Conservation (phyloP, 2,329 filamentous ascomycete species). For the Golovinomyces cichoracearum region DNA sequence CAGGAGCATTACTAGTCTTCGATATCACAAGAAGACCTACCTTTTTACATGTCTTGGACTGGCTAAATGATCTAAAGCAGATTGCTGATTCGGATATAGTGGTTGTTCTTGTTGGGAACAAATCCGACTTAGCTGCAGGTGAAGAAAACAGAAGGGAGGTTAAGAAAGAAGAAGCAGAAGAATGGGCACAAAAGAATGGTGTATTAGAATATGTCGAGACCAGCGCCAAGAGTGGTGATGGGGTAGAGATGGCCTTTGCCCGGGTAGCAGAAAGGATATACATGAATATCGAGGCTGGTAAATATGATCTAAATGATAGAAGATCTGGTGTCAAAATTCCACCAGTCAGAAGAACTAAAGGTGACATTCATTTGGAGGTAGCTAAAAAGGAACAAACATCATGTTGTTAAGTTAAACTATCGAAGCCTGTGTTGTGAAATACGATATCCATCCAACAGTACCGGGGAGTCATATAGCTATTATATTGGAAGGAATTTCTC, state of each 20-base stretch:
- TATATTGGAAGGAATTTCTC: too few relatives aligned
- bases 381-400: slow-evolving; percentile 7
- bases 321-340: slow-evolving; percentile 70
- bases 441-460: too few relatives aligned
- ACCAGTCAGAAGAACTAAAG: slow-evolving; percentile 21
- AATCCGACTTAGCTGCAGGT: slow-evolving; percentile 46
- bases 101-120: slow-evolving; percentile 86
- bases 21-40: slow-evolving; percentile 71
- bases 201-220: slow-evolving; percentile 91
- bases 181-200: slow-evolving; percentile 66
- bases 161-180: slow-evolving; percentile 55
- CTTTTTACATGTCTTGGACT: slow-evolving; percentile 69
- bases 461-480: too few relatives aligned
- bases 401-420: slow-evolving; percentile 7
- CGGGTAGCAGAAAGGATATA: slow-evolving; percentile 89
- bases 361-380: slow-evolving; percentile 20
- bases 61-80: slow-evolving; percentile 78
- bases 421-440: too few relatives aligned
- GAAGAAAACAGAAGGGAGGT: slow-evolving; percentile 49
- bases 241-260: slow-evolving; percentile 78
- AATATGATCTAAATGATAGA: slow-evolving; percentile 77
- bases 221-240: slow-evolving; percentile 80
- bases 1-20: slow-evolving; percentile 64
- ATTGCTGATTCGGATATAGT: slow-evolving; percentile 93
- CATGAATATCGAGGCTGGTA: slow-evolving; percentile 78